Conservation (phyloP, 352 stramenopile genomes). For the Phytophthora foliorum region DNA sequence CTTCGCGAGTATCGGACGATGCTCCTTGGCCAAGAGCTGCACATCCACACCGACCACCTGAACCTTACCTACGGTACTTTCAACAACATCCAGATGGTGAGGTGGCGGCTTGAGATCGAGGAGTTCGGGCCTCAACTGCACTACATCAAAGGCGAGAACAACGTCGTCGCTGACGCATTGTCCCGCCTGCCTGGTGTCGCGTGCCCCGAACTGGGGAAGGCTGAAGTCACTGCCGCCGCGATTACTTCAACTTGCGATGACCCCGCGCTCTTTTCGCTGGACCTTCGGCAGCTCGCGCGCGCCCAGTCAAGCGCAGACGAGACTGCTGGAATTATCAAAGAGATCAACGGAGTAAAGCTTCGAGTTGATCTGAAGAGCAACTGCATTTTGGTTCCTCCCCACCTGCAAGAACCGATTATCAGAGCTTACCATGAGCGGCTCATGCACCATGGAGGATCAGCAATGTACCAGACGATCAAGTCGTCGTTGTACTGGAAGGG, state of each 20-base stretch:
- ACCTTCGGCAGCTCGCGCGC: not conserved
- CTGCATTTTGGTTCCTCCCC: not conserved
- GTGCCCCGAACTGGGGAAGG: not conserved
- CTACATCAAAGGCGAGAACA: constrained; percentile 17
- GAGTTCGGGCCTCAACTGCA: constrained; percentile 4
- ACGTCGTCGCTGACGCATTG: constrained; percentile 10
- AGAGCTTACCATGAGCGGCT: constrained; percentile 9
- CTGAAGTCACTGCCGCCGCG: not conserved
- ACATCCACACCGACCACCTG: constrained; percentile 21
- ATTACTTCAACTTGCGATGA: not conserved
- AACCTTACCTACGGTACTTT: constrained; percentile 16
- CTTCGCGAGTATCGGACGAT: constrained; percentile 9
- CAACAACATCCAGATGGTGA: constrained; percentile 16
- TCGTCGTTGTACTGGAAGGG: constrained; percentile 1
- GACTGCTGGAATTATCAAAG: not conserved
- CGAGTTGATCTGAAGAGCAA: not conserved
- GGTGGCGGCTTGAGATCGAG: constrained; percentile 15
- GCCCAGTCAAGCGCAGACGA: not conserved
- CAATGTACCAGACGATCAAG: constrained; percentile 13
- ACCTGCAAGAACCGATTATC: constrained; percentile 3
- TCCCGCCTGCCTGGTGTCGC: not conserved
- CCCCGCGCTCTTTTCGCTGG: not conserved
- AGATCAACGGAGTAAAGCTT: constrained; percentile 12
- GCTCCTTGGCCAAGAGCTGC: constrained; percentile 5
- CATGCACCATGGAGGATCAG: not conserved